Conservation (phyloP, 345 rosid genomes). For the Citrus medica region DNA sequence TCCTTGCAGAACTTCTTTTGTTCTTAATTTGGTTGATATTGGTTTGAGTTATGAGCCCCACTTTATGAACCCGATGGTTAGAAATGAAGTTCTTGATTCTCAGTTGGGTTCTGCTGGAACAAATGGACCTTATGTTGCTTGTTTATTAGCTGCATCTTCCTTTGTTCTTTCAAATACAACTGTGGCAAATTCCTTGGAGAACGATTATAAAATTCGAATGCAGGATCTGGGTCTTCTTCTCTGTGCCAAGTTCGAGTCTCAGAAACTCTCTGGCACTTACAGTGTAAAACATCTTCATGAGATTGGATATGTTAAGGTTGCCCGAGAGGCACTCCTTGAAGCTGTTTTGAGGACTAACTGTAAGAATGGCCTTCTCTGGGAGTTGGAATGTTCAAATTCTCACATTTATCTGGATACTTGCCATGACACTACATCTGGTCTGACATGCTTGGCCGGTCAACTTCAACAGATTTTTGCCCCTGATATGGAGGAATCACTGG, state of each 20-base stretch:
- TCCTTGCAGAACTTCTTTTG: slow-evolving; percentile 48
- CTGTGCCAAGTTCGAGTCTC: slow-evolving; percentile 41
- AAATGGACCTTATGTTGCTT: slow-evolving; percentile 48
- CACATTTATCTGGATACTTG: slow-evolving; percentile 72
- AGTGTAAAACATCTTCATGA: slow-evolving; percentile 57
- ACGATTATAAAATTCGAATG: slow-evolving; percentile 55
- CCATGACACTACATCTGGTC: slow-evolving; percentile 76
- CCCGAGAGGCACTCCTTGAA: slow-evolving; percentile 63
- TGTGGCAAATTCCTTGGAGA: slow-evolving; percentile 35
- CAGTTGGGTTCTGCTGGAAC: slow-evolving; percentile 25
- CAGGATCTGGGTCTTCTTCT: slow-evolving; percentile 92
- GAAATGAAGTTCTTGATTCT: slow-evolving; percentile 16
- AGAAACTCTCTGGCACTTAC: slow-evolving; percentile 50
- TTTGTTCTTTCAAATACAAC: slow-evolving; percentile 49
- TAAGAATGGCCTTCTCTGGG: slow-evolving; percentile 64
- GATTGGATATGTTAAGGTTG: slow-evolving; percentile 79
- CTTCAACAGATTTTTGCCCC: slow-evolving; percentile 88
- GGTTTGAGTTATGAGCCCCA: slow-evolving; percentile 88
- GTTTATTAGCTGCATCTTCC: slow-evolving; percentile 89
- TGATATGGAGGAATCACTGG: slow-evolving; percentile 79
- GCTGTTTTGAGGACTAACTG: slow-evolving; percentile 57
- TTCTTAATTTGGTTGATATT: slow-evolving; percentile 74
- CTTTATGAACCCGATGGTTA: slow-evolving; percentile 30
- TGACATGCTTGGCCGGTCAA: slow-evolving; percentile 71
- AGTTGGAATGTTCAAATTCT: slow-evolving; percentile 69